These are phyloP conservation scores for Verticillium tricorpus DNA, from an alignment of 2,329 filamentous ascomycete species.

Conservation along the genomic window DNA sequence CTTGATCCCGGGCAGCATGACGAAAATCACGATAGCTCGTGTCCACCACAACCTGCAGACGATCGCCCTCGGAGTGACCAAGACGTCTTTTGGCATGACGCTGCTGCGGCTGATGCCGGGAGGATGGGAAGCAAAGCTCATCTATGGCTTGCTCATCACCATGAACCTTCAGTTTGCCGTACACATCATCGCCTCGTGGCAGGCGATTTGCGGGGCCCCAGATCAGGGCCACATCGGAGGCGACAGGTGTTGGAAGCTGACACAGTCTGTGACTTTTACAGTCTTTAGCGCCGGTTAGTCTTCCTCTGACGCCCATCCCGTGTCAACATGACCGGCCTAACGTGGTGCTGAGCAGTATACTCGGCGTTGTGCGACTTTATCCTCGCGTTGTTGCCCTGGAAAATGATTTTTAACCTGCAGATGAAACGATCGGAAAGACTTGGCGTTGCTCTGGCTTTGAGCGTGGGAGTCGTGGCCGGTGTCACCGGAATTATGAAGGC, in stretches of 20 bases:
- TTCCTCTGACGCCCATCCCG: neutral
- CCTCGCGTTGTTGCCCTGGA: slow-evolving; percentile 14
- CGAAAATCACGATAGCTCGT: slow-evolving; percentile 13
- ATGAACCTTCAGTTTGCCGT: slow-evolving; percentile 23
- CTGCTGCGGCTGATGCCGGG: slow-evolving; percentile 25
- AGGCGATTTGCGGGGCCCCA: neutral
- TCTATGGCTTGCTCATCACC: slow-evolving; percentile 26
- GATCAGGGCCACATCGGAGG: slow-evolving; percentile 2
- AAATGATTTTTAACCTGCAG: slow-evolving; percentile 23
- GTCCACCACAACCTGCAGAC: slow-evolving; percentile 20
- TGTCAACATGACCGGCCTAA: neutral
- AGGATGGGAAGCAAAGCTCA: slow-evolving; percentile 15
- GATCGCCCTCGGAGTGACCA: slow-evolving; percentile 26
- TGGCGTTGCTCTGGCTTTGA: slow-evolving; percentile 27
- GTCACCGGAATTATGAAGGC: slow-evolving; percentile 17
- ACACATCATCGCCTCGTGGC: slow-evolving; percentile 19
- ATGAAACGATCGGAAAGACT: slow-evolving; percentile 27
- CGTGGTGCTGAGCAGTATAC: neutral
- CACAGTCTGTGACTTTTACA: neutral
- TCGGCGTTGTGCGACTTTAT: slow-evolving; percentile 7
- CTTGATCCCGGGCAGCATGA: slow-evolving; percentile 9
- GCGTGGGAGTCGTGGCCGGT: slow-evolving; percentile 23
- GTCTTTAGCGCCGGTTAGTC: slow-evolving; percentile 1
- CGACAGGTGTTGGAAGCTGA: neutral
- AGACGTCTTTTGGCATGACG: slow-evolving; percentile 32